Evolutionary conservation across 345 rosid species (phyloP), one percentile per base, ranked within the genome.

Genomic region (Ceriops zippeliana): DNA sequence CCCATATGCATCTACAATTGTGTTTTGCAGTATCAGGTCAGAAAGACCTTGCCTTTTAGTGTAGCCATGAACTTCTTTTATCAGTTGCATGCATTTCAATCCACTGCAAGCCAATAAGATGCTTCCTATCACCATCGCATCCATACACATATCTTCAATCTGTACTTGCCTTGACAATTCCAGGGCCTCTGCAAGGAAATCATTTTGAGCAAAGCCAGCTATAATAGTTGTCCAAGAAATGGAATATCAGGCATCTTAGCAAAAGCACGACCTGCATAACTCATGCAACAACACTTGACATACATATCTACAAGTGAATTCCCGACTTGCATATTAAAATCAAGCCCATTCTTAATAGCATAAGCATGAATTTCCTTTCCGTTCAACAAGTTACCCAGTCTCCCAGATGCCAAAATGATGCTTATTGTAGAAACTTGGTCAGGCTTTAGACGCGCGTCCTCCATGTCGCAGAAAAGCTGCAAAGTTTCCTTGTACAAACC

Each of bases 151-250:
- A 63, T 80, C 80, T 67, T 73, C 63, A 71, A 66, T 47, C 70
- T 83, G 85, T 68, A 72, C 83, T 80, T 83, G 70, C 73, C 85
- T 76, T 68, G 86, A 81, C 75, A 81, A 70, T 67, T 76, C 74
- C 57, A 85, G 67, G 65, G 91, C 91, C 61, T 79, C 79, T 26
- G 26, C 26, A 71, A 84, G 77, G 59, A 73, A 79, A 66, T 63
- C 70, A 69, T 88, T 93, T 76, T 85, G 90, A 69, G 90, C 86
- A 78, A 82, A 85, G 65, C 91, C 95, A 57, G 95, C 85, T 24
- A 89, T 83, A 66, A 83, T 72, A 17, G 97, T 85, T 61, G 93
- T 86, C 98, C 97, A 91, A 49, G 97, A 89, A 76, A 93, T 83
- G 52, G 70, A 78, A 85, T 91, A 54, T 67, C 54, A 10, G 75